Evolutionary conservation across 805 yeast genomes (phyloP).

Genomic region (Helenozyma rhizophorensis): DNA sequence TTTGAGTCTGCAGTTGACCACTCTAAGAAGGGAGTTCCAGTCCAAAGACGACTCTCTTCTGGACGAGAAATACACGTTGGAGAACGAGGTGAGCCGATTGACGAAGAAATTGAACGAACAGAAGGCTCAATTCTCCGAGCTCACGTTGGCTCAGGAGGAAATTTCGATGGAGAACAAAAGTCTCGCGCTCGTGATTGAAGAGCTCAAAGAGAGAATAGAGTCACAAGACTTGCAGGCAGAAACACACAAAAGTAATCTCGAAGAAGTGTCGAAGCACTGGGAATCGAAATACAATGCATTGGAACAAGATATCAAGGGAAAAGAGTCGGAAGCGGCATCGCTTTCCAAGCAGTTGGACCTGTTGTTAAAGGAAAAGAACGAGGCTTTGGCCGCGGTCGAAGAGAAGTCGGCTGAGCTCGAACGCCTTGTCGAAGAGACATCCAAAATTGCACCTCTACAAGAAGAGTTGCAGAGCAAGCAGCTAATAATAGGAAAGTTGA

Average conservation of each 20-base stretch:
- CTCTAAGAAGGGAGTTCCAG: conserved; percentile 34
- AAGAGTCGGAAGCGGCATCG: conserved; percentile 1
- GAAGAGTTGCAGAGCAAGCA: conserved; percentile 58
- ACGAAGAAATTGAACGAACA: conserved; percentile 38
- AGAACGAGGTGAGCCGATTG: conserved; percentile 34
- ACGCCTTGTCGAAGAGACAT: conserved; percentile 15
- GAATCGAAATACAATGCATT: conserved; percentile 5
- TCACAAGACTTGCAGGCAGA: conserved; percentile 21
- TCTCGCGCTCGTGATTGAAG: conserved; percentile 37
- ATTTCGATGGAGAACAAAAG: conserved; percentile 38
- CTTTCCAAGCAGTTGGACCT: conserved; percentile 3
- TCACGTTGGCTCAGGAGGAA: conserved; percentile 36
- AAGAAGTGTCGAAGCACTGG: conserved; percentile 11
- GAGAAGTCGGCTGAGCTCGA: conserved; percentile 5
- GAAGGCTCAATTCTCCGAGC: conserved; percentile 37
- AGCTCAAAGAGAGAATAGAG: conserved; percentile 39
- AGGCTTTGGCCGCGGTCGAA: neutral
- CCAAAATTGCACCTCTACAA: conserved; percentile 46
- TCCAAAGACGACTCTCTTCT: conserved; percentile 30
- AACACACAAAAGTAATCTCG: conserved; percentile 11
- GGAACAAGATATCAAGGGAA: conserved; percentile 1
- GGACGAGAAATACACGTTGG: conserved; percentile 38
- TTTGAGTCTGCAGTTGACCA: conserved; percentile 36
- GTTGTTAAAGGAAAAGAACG: conserved; percentile 5
- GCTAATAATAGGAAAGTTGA: conserved; percentile 77